phyloP scores from a whole-genome alignment of 2,329 filamentous ascomycete genomes.

The Xylaria sp. region DNA sequence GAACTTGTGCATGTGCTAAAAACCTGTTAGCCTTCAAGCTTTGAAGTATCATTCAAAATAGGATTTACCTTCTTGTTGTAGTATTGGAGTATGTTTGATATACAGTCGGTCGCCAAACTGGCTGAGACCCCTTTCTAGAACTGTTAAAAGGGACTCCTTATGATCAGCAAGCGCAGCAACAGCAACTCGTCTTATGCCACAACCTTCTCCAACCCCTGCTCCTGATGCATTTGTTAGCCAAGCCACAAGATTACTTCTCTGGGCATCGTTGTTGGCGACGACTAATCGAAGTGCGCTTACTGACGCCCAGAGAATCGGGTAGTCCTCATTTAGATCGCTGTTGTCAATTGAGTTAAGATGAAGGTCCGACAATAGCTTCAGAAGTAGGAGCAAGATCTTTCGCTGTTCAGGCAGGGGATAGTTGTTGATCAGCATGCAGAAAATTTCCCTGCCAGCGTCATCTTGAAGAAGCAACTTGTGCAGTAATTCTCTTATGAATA shows the following conservation, averaged over 20 bases:
- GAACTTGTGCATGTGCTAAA: conserved; percentile 78
- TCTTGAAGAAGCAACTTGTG: conserved; percentile 42
- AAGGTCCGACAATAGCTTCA: conserved; percentile 59
- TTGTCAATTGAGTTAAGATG: conserved; percentile 53
- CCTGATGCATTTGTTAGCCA: conserved; percentile 75
- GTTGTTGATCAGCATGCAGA: conserved; percentile 50
- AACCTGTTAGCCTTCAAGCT: conserved; percentile 26
- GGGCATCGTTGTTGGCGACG: conserved; percentile 57
- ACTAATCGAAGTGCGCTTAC: conserved; percentile 66
- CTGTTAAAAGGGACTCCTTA: conserved; percentile 60
- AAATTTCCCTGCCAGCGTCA: conserved; percentile 38
- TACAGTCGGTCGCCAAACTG: conserved; percentile 88
- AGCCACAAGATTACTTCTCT: conserved; percentile 65
- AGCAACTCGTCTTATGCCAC: conserved; percentile 74
- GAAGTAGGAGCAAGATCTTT: conserved; percentile 52
- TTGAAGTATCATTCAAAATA: neutral
- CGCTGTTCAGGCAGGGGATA: conserved; percentile 58
- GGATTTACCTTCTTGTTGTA: conserved; percentile 85
- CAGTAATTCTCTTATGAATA: conserved; percentile 51
- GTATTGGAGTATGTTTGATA: conserved; percentile 82
- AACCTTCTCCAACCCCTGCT: conserved; percentile 70
- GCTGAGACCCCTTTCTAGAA: conserved; percentile 74
- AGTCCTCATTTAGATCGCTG: conserved; percentile 48
- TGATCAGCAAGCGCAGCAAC: conserved; percentile 66
- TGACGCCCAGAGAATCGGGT: conserved; percentile 63